A percentile compares a stretch with the other conserved stretches of the same genome.
Evolutionary conservation across 2,329 filamentous ascomycete genomes (phyloP).

Genomic region (Penicillium sp.): DNA sequence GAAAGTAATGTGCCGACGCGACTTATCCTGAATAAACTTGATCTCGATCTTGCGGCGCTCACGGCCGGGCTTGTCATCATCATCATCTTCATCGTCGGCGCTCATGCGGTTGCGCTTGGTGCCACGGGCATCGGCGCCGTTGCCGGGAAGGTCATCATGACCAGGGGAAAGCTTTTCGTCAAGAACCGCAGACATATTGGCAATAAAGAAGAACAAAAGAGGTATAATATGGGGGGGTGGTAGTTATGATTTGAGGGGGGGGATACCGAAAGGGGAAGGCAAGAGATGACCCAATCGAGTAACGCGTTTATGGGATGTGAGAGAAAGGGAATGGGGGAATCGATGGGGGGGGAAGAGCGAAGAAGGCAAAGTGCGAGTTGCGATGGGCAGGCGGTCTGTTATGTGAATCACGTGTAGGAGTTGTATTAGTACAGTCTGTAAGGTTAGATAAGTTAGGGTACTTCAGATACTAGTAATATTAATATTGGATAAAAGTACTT

Average conservation of each 20-base stretch:
- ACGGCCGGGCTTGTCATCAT: constrained; percentile 95
- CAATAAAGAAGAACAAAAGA: constrained; percentile 53
- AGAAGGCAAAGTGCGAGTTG: constrained; percentile 38
- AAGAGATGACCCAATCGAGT: constrained; percentile 49
- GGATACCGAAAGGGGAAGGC: constrained; percentile 47
- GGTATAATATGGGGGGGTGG: constrained; percentile 7
- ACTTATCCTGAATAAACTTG: constrained; percentile 99
- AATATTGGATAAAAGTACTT: background rate
- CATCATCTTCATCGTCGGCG: constrained; percentile 92
- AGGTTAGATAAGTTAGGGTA: background rate
- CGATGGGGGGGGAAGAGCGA: constrained; percentile 35
- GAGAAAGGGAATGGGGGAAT: constrained; percentile 35
- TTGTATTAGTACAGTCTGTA: background rate
- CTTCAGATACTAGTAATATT: background rate
- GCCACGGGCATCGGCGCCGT: constrained; percentile 66
- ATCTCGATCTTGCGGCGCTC: constrained; percentile 99
- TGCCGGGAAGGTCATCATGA: constrained; percentile 69
- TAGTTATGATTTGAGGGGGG: constrained; percentile 14
- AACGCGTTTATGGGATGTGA: constrained; percentile 44
- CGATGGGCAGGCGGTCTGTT: constrained; percentile 28
- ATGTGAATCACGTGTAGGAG: constrained; percentile 27
- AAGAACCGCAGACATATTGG: constrained; percentile 77
- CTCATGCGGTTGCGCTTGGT: constrained; percentile 84
- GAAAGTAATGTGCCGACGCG: constrained; percentile 97
- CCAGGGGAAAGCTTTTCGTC: constrained; percentile 72